Conservation (phyloP, 352 stramenopile species). For the Globisporangium solare region DNA sequence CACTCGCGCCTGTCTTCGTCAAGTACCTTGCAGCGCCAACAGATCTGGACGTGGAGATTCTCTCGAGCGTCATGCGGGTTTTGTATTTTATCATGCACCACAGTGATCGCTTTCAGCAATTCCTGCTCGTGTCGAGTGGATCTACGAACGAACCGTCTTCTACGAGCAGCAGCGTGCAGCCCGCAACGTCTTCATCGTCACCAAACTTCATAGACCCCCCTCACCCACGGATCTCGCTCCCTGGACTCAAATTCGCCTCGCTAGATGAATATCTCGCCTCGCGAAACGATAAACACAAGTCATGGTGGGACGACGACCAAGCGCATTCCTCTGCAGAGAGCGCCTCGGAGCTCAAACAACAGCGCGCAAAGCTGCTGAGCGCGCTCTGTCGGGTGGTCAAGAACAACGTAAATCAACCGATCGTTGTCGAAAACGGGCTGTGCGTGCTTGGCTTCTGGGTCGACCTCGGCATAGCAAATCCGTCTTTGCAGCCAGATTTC, state of each 20-base stretch:
- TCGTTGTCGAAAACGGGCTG: constrained; percentile 36
- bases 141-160: background rate
- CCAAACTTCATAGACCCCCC: constrained; percentile 14
- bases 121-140: constrained; percentile 29
- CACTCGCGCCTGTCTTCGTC: constrained; percentile 42
- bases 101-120: constrained; percentile 42
- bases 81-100: constrained; percentile 50
- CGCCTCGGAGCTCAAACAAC: constrained; percentile 26
- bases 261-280: constrained; percentile 45
- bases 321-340: constrained; percentile 17
- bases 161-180: background rate
- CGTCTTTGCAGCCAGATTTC: constrained; percentile 27
- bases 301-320: constrained; percentile 1
- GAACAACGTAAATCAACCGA: constrained; percentile 38
- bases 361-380: constrained; percentile 35
- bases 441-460: constrained; percentile 43
- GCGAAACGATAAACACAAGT: constrained; percentile 2
- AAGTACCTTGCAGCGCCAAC: constrained; percentile 39
- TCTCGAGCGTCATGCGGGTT: constrained; percentile 45
- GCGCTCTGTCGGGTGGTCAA: constrained; percentile 50
- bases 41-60: constrained; percentile 31
- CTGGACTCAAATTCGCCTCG: constrained; percentile 36
- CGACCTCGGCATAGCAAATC: constrained; percentile 22
- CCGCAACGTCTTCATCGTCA: background rate
- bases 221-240: constrained; percentile 32